Evolutionary conservation across 257 asterid genomes (phyloP), one percentile per base, ranked within the genome.

Genomic region (Nicotiana tomentosiformis): DNA sequence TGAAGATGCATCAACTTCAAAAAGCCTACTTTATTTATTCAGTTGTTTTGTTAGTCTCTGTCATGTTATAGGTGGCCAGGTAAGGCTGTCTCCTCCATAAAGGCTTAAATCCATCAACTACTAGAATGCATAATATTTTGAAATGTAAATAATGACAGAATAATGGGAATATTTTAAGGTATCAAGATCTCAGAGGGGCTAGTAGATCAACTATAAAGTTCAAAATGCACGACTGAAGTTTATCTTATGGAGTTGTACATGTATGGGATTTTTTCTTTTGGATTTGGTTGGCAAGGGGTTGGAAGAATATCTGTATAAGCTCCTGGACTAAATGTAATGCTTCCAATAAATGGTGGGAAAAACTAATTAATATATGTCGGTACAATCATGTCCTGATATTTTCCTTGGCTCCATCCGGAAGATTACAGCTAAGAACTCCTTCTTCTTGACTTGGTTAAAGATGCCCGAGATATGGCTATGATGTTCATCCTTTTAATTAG

Each of bases 61-160:
- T 49, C 62, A 74, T 14, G 43, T 74, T 49, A 74, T 74, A 26
- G 9, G 23, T 49, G 35, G 43, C 80, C 62, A 26, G 43, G 62
- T 49, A 74, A 49, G 80, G 39, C 4, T 74, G 80, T 74, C 80
- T 26, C 80, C 79, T 74, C 61, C 26, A 26, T 74, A 49, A 74
- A 74, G 7, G 62, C 62, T 46, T 74, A 49, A 46, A 74, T 49
- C 39, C 39, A 74, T 26, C 15, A 74, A 26, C 15, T 23, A 26
- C 43, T 74, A 14, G 29, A 7, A 26, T 20, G 49, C 62, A 23
- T 4, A n/a, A 74, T 26, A 49, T 23, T 74, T 74, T 49, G 0
- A 7, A 61, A 49, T 72, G 26, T 3, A 49, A 46, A 49, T 74
- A 12, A 74, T 74, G 51, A 23, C 26, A 23, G 29, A 74, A 0